Conservation (phyloP, 225 moss, liverwort and hornwort species). For the Physcomitrium patens region DNA sequence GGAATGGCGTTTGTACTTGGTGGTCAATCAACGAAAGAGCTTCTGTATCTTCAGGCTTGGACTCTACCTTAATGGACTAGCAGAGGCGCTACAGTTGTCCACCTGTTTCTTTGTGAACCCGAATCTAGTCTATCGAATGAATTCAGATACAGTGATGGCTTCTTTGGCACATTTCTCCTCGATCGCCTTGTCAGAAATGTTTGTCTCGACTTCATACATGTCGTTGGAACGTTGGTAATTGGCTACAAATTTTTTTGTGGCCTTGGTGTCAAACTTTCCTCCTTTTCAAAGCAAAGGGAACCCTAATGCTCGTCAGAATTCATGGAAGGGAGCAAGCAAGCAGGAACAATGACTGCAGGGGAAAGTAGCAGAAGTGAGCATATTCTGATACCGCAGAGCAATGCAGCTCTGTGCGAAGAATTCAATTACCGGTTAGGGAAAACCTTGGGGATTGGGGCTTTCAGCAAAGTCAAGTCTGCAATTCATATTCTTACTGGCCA, state of each 20-base stretch:
- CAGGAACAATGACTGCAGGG: constrained; percentile 62
- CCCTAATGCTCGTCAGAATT: constrained; percentile 38
- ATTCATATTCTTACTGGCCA: constrained; percentile 71
- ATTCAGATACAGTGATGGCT: constrained; percentile 12
- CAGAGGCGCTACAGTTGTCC: constrained; percentile 27
- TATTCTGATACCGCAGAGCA: constrained; percentile 42
- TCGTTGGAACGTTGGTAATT: constrained; percentile 25
- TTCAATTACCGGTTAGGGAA: constrained; percentile 83
- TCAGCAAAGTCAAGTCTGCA: constrained; percentile 86
- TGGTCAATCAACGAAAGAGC: constrained; percentile 42
- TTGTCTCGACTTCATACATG: constrained; percentile 13
- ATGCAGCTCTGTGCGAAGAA: constrained; percentile 66
- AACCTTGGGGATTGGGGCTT: constrained; percentile 83
- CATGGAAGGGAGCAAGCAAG: constrained; percentile 36
- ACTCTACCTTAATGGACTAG: constrained; percentile 36
- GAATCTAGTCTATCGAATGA: constrained; percentile 32
- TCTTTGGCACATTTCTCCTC: constrained; percentile 7
- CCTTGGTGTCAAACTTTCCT: constrained; percentile 16
- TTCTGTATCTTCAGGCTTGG: constrained; percentile 41
- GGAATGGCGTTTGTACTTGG: constrained; percentile 50
- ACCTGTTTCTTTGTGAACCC: constrained; percentile 32
- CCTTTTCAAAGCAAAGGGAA: constrained; percentile 19
- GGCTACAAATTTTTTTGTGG: constrained; percentile 2
- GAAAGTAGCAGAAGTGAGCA: constrained; percentile 38
- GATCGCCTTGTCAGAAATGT: constrained; percentile 9